Conservation (phyloP, 139 green algal genomes). For the Coelastrella sp. region DNA sequence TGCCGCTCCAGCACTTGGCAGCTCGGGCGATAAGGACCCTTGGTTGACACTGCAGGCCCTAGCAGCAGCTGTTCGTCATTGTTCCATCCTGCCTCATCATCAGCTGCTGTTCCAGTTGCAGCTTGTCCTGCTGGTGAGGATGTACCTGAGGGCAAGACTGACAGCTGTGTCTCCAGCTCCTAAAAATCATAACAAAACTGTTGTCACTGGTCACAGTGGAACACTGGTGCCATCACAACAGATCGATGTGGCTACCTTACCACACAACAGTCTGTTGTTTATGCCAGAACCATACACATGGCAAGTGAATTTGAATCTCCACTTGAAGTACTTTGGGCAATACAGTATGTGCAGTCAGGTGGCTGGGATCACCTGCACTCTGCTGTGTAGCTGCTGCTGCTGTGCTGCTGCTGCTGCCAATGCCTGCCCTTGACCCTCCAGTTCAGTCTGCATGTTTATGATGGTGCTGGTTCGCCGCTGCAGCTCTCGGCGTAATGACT, state of each 20-base stretch:
- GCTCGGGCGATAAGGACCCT: not conserved
- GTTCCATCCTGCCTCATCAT: not conserved
- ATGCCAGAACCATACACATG: no score
- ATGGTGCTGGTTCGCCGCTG: slow-evolving; percentile 31
- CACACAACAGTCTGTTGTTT: no score
- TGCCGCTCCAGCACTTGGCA: not conserved
- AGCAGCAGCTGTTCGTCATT: no score
- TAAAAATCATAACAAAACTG: not conserved
- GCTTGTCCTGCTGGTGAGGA: not conserved
- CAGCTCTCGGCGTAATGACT: slow-evolving; percentile 10
- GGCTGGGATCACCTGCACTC: not conserved
- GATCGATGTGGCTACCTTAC: no score
- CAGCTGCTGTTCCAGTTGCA: not conserved
- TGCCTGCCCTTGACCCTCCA: not conserved
- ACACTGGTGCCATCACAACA: no score
- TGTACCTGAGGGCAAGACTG: not conserved
- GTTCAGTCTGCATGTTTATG: not conserved
- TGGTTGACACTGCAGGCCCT: no score
- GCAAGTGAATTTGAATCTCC: no score
- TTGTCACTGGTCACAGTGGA: no score
- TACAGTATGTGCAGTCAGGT: no score
- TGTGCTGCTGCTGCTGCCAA: slow-evolving; percentile 14
- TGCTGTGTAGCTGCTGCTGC: not conserved
- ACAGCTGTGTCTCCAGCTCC: slow-evolving; percentile 6
- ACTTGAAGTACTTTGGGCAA: no score